Evolutionary conservation across 208 protist genomes (phyloP).

Genomic region (Trichomonas gallinae): DNA sequence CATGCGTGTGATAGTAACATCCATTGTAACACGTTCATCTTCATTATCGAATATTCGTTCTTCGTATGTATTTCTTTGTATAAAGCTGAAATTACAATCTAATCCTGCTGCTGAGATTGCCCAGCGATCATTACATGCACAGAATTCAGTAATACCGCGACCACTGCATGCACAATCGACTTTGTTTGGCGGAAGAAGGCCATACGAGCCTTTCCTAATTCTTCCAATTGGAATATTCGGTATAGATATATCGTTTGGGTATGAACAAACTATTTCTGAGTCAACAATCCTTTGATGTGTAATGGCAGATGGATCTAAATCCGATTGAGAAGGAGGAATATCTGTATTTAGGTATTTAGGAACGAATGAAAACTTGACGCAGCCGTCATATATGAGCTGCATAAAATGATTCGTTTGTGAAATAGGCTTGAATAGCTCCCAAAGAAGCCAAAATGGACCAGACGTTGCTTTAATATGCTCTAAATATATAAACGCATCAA

Average conservation of each 20-base stretch:
- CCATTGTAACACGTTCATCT: not conserved
- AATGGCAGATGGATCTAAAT: not conserved
- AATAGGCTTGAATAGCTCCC: constrained; percentile 10
- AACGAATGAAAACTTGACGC: not conserved
- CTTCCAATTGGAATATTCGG: not conserved
- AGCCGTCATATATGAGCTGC: not conserved
- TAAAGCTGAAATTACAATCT: not conserved
- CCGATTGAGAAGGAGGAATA: not conserved
- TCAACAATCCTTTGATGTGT: not conserved
- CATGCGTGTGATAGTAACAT: not conserved
- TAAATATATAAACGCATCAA: not conserved
- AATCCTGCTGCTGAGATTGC: not conserved
- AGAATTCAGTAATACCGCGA: not conserved
- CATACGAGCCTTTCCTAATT: not conserved
- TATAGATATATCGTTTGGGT: not conserved
- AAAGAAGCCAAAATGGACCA: constrained; percentile 8
- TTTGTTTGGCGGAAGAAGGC: not conserved
- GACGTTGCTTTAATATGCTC: not conserved
- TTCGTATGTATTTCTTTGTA: not conserved
- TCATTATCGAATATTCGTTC: not conserved
- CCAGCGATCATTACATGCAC: not conserved
- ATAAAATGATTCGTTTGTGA: not conserved
- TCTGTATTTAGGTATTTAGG: not conserved
- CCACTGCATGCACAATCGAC: not conserved
- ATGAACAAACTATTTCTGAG: not conserved